phyloP scores from a whole-genome alignment of 1,139 yeast genomes.

The Kluyveromyces sp. region DNA sequence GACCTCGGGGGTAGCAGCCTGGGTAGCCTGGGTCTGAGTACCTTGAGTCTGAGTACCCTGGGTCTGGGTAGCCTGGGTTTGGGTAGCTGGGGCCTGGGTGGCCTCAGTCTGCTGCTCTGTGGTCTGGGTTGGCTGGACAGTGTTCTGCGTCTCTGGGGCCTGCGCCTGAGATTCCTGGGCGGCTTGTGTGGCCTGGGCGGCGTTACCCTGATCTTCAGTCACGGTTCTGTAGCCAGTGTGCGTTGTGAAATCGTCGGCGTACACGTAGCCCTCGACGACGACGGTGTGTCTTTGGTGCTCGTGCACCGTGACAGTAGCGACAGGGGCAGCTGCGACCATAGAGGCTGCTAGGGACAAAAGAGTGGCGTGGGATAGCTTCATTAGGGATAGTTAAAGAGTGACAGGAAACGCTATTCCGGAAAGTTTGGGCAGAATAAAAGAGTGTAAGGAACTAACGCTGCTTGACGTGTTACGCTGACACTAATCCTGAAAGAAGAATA shows the following conservation, averaged over 20 bases:
- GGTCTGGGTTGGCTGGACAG: slow-evolving; percentile 1
- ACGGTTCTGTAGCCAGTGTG: slow-evolving; percentile 29
- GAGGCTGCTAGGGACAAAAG: slow-evolving; percentile 29
- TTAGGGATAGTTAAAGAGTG: slow-evolving; percentile 5
- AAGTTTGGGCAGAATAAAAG: too few species aligned
- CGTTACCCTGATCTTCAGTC: slow-evolving; percentile 10
- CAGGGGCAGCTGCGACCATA: slow-evolving; percentile 35
- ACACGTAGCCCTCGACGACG: slow-evolving; percentile 26
- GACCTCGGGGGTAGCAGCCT: slow-evolving; percentile 1
- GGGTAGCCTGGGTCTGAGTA: slow-evolving; percentile 3
- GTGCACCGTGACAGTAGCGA: slow-evolving; percentile 32
- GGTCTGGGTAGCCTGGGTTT: not conserved
- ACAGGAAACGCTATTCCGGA: too few species aligned
- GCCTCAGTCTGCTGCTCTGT: too few species aligned
- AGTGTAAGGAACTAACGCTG: too few species aligned
- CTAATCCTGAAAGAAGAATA: too few species aligned
- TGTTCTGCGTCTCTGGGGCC: slow-evolving; percentile 14
- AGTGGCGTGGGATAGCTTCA: slow-evolving; percentile 25
- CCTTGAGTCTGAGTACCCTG: slow-evolving; percentile 6
- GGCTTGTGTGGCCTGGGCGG: not conserved
- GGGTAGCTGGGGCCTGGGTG: not conserved
- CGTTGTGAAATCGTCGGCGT: slow-evolving; percentile 24
- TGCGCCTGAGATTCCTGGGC: slow-evolving; percentile 11
- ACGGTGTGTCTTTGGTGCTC: slow-evolving; percentile 23
- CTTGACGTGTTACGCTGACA: not conserved